Evolutionary conservation across 305 asterid genomes (phyloP).

Genomic region (Solanum chacoense): DNA sequence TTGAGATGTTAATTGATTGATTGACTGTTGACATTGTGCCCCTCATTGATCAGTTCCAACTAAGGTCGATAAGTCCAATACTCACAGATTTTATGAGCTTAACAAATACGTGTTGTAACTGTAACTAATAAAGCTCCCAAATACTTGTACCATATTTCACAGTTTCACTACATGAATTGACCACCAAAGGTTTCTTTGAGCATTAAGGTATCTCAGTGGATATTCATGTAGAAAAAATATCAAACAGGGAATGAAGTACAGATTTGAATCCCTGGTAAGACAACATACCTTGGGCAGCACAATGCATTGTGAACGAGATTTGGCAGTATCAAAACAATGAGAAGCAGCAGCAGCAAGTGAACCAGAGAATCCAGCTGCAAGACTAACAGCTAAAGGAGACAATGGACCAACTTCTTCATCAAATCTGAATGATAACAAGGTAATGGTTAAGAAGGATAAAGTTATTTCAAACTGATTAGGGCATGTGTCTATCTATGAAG

Average conservation of each 20-base stretch:
- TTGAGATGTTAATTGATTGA: neutral
- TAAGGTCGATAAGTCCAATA: neutral
- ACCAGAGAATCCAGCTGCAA: constrained; percentile 94
- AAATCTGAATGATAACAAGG: constrained; percentile 27
- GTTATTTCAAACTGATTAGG: neutral
- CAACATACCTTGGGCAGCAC: constrained; percentile 71
- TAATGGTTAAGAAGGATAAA: neutral
- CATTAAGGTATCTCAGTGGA: neutral
- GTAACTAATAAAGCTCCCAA: neutral
- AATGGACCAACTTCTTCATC: constrained; percentile 77
- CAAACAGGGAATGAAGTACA: neutral
- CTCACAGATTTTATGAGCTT: neutral
- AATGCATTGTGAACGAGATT: constrained; percentile 73
- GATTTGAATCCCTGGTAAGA: constrained; percentile 1
- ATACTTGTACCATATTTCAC: neutral
- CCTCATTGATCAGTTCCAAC: neutral
- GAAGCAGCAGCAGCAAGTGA: constrained; percentile 91
- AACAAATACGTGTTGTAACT: neutral
- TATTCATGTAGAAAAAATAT: neutral
- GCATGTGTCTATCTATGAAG: neutral
- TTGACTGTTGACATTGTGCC: neutral
- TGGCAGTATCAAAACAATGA: constrained; percentile 90
- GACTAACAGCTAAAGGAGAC: constrained; percentile 75
- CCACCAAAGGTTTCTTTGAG: neutral
- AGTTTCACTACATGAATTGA: neutral